Conservation (phyloP, 805 yeast genomes). For the Yueomyces sinensis region DNA sequence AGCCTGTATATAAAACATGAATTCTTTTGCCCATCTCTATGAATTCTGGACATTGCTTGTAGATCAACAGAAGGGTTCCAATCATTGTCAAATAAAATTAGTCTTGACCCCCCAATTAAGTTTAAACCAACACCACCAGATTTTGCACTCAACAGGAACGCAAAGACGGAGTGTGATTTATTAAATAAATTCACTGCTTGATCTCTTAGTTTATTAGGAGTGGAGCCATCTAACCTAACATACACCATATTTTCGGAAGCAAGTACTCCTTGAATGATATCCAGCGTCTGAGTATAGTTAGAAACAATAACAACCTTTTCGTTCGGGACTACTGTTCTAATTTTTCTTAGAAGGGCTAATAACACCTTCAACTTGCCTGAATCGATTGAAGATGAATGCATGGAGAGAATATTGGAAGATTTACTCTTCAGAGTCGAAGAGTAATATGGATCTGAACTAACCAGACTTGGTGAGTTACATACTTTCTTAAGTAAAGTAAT, state of each 20-base stretch:
- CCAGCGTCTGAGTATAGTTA: constrained; percentile 78
- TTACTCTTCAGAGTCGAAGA: constrained; percentile 3
- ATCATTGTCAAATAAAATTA: constrained; percentile 81
- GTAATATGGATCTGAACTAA: constrained; percentile 32
- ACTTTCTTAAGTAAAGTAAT: constrained; percentile 68
- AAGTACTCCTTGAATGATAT: constrained; percentile 51
- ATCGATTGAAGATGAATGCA: constrained; percentile 15
- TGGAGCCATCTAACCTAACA: constrained; percentile 71
- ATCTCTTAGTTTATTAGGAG: constrained; percentile 54
- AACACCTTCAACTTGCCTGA: constrained; percentile 58
- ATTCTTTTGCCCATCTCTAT: constrained; percentile 79
- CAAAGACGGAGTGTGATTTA: constrained; percentile 33
- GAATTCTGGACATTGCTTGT: constrained; percentile 93
- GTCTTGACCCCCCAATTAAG: constrained; percentile 76
- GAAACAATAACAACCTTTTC: constrained; percentile 84
- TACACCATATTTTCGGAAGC: constrained; percentile 35
- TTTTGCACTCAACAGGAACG: constrained; percentile 72
- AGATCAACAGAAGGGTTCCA: constrained; percentile 93
- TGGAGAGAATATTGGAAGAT: constrained; percentile 2
- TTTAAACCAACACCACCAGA: constrained; percentile 93
- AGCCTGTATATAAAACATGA: constrained; percentile 75
- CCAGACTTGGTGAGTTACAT: constrained; percentile 67
- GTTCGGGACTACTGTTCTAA: constrained; percentile 25
- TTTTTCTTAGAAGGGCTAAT: constrained; percentile 39
- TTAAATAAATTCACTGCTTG: constrained; percentile 60